phyloP scores from a whole-genome alignment of 805 yeast genomes.

The Pichia scutulata region DNA sequence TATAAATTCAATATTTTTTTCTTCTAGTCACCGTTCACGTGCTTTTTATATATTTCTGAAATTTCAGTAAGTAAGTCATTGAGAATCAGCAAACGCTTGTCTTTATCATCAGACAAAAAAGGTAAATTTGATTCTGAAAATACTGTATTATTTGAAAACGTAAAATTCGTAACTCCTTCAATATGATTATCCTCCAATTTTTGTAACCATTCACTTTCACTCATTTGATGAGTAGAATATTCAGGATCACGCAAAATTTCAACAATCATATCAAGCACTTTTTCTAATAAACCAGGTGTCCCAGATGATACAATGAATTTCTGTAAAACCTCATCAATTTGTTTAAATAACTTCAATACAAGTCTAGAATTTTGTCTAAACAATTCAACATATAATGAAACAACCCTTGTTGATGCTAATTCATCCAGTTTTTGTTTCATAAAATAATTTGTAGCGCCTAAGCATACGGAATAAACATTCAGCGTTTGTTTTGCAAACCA shows the following conservation, averaged over 20 bases:
- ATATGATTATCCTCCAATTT: background rate
- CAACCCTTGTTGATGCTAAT: slow-evolving; percentile 17
- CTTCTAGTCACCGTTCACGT: background rate
- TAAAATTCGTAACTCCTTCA: slow-evolving; percentile 2
- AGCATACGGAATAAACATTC: slow-evolving; percentile 14
- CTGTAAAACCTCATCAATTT: slow-evolving; percentile 15
- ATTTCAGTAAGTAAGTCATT: background rate
- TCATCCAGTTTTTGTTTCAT: slow-evolving; percentile 20
- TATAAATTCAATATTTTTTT: background rate
- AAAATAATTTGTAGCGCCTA: slow-evolving; percentile 17
- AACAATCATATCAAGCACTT: slow-evolving; percentile 18
- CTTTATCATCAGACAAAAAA: background rate
- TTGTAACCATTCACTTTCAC: background rate
- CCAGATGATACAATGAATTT: slow-evolving; percentile 19
- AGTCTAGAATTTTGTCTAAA: slow-evolving; percentile 9
- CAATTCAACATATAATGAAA: slow-evolving; percentile 15
- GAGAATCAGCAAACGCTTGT: background rate
- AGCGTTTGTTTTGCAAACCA: slow-evolving; percentile 9
- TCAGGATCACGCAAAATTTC: slow-evolving; percentile 26
- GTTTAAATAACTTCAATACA: slow-evolving; percentile 17
- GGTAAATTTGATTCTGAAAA: background rate
- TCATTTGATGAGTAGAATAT: slow-evolving; percentile 19
- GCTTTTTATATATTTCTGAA: background rate
- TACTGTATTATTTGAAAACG: background rate
- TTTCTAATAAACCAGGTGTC: slow-evolving; percentile 19